Base-by-base conservation (phyloP, 768 basidiomycete genomes). In the Lentinus tigrinus region DNA sequence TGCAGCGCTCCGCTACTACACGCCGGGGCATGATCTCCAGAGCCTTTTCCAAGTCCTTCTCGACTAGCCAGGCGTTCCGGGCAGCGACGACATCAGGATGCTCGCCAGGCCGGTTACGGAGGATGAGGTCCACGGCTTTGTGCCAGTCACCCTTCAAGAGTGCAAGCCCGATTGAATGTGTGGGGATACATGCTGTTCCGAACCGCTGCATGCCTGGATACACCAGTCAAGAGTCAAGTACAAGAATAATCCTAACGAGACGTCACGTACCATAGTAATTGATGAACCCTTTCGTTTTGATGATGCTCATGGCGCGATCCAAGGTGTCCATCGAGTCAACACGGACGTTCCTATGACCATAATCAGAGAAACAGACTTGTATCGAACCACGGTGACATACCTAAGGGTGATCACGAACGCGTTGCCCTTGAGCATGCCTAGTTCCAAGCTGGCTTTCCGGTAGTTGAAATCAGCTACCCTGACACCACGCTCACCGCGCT, bases 341-440 rank as follows among this genome's bases (percentile, higher is more conserved):
- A 67, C 91, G 86, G 17, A 97, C 88, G 67, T 91, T 97, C 65
- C 96, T 97, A 66, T 9, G 3, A 28, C 51, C 42, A 42, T 19
- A n/a, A 27, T 58, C 26, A 61, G 36, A 52, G 54, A 28, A 47
- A 34, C 37, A 24, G 49, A 46, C 58, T 38, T 42, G 13, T 31
- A 57, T 36, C 52, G 34, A 56, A 3, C 21, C 21, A 21, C 26
- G 34, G 42, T 23, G 5, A 65, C 79, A 58, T 67, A 95, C 95
- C 96, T 81, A 19, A 99, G 77, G 0, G 96, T 98, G 61, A 99
- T 96, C 44, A 95, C 80, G 64, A 99, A 99, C 6, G 87, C 85
- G 71, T 99, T 99, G 9, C 97, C 97, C 73, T 95, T 94, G 66
- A 98, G 77, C 93, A 95, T 93, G 5, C 97, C 97, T 46, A 99